Evolutionary conservation across 1,284 basidiomycete genomes (phyloP).

Genomic region (Leccinum solheimii): DNA sequence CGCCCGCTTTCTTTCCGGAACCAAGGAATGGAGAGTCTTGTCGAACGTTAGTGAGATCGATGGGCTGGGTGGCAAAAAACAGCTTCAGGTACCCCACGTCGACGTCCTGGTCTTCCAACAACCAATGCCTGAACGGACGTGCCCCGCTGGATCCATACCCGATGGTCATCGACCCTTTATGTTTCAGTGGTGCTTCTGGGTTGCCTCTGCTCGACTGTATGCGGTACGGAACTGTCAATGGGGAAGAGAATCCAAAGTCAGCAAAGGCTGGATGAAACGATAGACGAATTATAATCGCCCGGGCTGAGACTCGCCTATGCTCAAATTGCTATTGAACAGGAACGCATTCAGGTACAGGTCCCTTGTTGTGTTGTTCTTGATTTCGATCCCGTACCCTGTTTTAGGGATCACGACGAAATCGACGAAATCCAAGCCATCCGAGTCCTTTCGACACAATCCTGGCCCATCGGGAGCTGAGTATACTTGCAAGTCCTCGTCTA

Average conservation of each 20-base stretch:
- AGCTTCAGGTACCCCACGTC: conserved; percentile 26
- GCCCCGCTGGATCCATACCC: conserved; percentile 21
- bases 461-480: conserved; percentile 1
- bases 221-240: conserved; percentile 10
- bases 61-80: conserved; percentile 19
- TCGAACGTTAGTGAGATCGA: conserved; percentile 19
- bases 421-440: conserved; percentile 8
- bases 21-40: conserved; percentile 17
- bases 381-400: conserved; percentile 13
- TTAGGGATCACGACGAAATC: conserved; percentile 16
- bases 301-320: conserved; percentile 13
- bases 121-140: conserved; percentile 2
- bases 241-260: not conserved
- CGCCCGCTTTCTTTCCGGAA: no score
- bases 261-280: not conserved
- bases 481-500: conserved; percentile 5
- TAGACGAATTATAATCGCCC: not conserved
- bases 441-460: conserved; percentile 4
- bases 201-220: conserved; percentile 4
- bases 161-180: conserved; percentile 9
- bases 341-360: conserved; percentile 25
- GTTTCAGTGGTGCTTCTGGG: conserved; percentile 10
- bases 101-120: conserved; percentile 13
- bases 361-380: conserved; percentile 17
- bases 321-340: conserved; percentile 22